These are phyloP conservation scores for Boechera divaricarpa DNA, from an alignment of 345 rosid genomes.

Conservation along the genomic window DNA sequence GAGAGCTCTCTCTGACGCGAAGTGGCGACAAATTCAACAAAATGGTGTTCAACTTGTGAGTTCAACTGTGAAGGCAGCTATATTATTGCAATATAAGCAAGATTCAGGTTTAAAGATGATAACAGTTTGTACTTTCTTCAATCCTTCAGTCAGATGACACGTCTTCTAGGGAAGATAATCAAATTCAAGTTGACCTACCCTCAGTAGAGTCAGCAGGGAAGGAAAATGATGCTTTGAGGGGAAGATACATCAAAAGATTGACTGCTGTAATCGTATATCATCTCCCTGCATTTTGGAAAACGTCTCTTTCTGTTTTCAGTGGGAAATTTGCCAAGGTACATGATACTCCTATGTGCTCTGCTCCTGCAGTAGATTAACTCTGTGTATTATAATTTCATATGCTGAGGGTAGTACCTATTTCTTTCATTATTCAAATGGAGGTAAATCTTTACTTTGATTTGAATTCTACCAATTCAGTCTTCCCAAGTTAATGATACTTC, in stretches of 20 bases:
- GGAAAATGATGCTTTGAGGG: slow-evolving; percentile 88
- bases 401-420: slow-evolving; percentile 13
- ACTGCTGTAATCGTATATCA: slow-evolving; percentile 83
- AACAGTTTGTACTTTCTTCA: slow-evolving; percentile 27
- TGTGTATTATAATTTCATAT: slow-evolving; percentile 10
- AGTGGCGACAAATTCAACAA: slow-evolving; percentile 91
- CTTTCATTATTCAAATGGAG: neutral
- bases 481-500: slow-evolving; percentile 78
- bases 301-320: slow-evolving; percentile 81
- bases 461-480: slow-evolving; percentile 56
- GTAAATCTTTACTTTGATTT: slow-evolving; percentile 1
- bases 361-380: slow-evolving; percentile 8
- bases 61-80: slow-evolving; percentile 25
- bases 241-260: slow-evolving; percentile 76
- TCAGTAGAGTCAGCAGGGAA: slow-evolving; percentile 56
- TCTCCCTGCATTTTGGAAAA: slow-evolving; percentile 93
- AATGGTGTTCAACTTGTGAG: slow-evolving; percentile 69
- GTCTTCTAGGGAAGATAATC: slow-evolving; percentile 49
- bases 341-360: neutral
- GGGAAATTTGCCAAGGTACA: slow-evolving; percentile 96
- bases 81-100: neutral
- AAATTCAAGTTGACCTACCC: slow-evolving; percentile 59
- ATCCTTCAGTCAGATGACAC: slow-evolving; percentile 62
- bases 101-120: slow-evolving; percentile 14
- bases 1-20: slow-evolving; percentile 85